Evolutionary conservation across 305 asterid genomes (phyloP).

Genomic region (Fraxinus greggii): DNA sequence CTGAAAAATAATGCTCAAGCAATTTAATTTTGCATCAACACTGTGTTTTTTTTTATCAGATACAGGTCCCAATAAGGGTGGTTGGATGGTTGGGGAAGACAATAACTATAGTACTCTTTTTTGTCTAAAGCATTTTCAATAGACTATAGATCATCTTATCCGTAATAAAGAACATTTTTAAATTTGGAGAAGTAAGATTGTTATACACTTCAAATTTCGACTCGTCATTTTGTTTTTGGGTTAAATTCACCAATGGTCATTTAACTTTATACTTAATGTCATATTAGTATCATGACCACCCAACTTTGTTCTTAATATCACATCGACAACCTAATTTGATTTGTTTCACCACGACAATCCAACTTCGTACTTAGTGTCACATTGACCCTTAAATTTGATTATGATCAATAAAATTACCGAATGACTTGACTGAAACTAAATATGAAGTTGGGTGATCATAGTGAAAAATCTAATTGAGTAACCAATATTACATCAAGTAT

Average conservation of each 20-base stretch:
- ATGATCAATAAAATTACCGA: background rate
- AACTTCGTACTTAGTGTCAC: background rate
- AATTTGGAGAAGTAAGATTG: background rate
- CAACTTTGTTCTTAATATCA: too few species aligned
- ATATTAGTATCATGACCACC: too few species aligned
- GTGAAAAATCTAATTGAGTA: too few species aligned
- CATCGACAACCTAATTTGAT: too few species aligned
- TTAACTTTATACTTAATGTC: background rate
- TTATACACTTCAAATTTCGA: background rate
- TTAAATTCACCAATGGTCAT: background rate
- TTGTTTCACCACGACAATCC: background rate
- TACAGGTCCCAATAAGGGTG: background rate
- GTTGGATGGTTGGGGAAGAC: background rate
- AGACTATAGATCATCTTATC: background rate
- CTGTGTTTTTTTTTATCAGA: background rate
- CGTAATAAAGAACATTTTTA: background rate
- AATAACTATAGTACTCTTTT: background rate
- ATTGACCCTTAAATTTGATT: background rate
- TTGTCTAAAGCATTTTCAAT: background rate
- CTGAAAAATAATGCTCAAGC: slow-evolving; percentile 19
- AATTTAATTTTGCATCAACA: background rate
- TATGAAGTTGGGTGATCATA: too few species aligned
- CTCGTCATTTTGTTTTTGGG: background rate
- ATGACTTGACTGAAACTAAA: background rate
- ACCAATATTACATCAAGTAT: too few species aligned